A percentile compares a stretch with the other conserved stretches of the same genome.
phyloP scores from a whole-genome alignment of 2,329 filamentous ascomycete genomes.

The Fulvia fulva region DNA sequence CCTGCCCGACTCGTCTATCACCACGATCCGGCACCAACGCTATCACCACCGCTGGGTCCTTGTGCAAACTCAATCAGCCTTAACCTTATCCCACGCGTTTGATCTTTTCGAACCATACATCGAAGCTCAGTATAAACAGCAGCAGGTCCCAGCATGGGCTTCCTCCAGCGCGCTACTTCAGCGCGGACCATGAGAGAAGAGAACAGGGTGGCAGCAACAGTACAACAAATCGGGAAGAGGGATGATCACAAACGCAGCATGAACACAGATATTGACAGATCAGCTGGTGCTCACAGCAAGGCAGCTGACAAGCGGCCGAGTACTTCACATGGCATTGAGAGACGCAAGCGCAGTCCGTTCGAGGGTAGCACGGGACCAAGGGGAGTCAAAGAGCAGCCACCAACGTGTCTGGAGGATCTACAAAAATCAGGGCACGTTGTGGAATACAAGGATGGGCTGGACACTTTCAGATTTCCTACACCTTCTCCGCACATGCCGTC shows the following conservation, averaged over 20 bases:
- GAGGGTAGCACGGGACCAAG: neutral
- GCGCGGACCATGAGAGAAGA: neutral
- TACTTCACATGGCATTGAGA: conserved; percentile 14
- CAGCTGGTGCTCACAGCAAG: conserved; percentile 7
- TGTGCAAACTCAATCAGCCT: neutral
- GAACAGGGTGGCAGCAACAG: neutral
- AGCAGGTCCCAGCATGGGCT: neutral
- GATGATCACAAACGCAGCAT: neutral
- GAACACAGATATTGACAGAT: conserved; percentile 7
- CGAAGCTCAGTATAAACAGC: neutral
- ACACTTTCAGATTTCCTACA: conserved; percentile 29
- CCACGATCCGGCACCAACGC: neutral
- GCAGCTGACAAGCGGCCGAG: conserved; percentile 8
- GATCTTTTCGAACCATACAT: neutral
- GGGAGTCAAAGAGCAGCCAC: conserved; percentile 5
- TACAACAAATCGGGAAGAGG: neutral
- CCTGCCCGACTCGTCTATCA: neutral
- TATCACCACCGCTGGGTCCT: neutral
- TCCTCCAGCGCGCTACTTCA: neutral
- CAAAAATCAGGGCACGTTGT: conserved; percentile 17
- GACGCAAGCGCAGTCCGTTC: conserved; percentile 12
- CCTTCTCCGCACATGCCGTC: conserved; percentile 23
- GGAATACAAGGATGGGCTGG: conserved; percentile 22
- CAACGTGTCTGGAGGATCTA: conserved; percentile 17
- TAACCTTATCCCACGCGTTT: neutral